phyloP scores from a whole-genome alignment of 305 asterid genomes.

The Solanum hybrid region DNA sequence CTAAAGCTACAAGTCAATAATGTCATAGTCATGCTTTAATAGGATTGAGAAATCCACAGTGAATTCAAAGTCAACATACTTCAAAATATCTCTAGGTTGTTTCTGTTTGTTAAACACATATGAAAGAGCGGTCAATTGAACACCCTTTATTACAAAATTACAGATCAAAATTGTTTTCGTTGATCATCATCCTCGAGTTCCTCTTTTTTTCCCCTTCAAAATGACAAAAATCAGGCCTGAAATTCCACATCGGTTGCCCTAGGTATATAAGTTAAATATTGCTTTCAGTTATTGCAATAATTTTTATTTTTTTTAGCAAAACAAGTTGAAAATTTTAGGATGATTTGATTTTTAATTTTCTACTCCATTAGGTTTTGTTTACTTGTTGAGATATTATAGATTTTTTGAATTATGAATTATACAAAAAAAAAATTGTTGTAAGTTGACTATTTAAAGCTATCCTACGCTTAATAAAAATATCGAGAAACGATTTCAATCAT shows the following conservation, averaged over 20 bases:
- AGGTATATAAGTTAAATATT: neutral
- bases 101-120: neutral
- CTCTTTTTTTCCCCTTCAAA: neutral
- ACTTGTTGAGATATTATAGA: neutral
- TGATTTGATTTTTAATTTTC: neutral
- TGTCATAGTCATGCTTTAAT: neutral
- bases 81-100: neutral
- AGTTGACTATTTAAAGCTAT: neutral
- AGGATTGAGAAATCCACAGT: neutral
- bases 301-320: neutral
- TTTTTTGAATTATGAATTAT: neutral
- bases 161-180: neutral
- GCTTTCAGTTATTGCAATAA: neutral
- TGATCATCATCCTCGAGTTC: neutral
- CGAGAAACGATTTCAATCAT: neutral
- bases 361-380: neutral
- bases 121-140: neutral
- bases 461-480: neutral
- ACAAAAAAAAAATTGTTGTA: neutral
- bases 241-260: neutral
- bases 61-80: neutral
- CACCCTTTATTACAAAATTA: neutral
- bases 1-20: neutral
- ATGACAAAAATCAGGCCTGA: neutral
- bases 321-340: neutral